Percentiles rank a stretch among this genome's conserved stretches.
Evolutionary conservation across 306 rosid species (phyloP).

Genomic region (Cucurbita pepo): DNA sequence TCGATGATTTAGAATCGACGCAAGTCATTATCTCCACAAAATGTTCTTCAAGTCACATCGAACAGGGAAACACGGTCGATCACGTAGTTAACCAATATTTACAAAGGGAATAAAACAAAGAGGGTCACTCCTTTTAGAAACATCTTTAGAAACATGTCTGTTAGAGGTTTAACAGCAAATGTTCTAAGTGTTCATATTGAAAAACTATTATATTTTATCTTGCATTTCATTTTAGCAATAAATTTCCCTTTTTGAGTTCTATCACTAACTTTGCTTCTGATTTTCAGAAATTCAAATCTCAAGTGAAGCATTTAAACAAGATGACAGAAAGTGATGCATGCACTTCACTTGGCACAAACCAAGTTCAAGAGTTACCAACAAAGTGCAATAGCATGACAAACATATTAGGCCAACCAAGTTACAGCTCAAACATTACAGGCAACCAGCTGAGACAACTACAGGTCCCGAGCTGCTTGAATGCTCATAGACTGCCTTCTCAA

Average conservation of each 20-base stretch:
- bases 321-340: not conserved
- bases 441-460: not conserved
- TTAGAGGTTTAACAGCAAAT: too few species aligned
- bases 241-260: not conserved
- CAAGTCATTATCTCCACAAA: too few species aligned
- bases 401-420: not conserved
- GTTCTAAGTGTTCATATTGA: too few species aligned
- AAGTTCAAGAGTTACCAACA: not conserved
- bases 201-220: too few species aligned
- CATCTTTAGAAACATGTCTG: too few species aligned
- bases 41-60: too few species aligned
- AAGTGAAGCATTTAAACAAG: conserved; percentile 1
- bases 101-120: too few species aligned
- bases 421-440: not conserved
- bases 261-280: not conserved
- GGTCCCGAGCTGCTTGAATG: not conserved
- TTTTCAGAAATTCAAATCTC: conserved; percentile 17
- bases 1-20: too few species aligned
- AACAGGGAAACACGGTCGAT: too few species aligned
- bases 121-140: too few species aligned
- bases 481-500: not conserved
- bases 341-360: not conserved
- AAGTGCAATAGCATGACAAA: not conserved
- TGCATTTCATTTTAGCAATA: too few species aligned
- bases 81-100: too few species aligned